Conservation (phyloP, 208 protist species). For the Phytomonas sp. region DNA sequence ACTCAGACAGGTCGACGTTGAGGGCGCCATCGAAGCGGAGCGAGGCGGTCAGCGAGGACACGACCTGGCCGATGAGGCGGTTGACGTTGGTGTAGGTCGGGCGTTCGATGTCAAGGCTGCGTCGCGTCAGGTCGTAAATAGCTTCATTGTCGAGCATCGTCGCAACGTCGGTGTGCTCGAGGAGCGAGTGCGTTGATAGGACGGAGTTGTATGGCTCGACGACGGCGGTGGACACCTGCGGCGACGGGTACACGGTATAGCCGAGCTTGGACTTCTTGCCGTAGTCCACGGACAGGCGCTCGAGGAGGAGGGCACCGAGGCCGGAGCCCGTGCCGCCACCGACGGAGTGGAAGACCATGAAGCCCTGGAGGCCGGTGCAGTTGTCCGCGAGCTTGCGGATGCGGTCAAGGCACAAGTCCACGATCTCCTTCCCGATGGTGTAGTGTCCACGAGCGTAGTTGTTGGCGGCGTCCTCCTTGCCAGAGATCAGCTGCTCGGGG, state of each 20-base stretch:
- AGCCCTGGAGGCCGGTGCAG: constrained; percentile 98
- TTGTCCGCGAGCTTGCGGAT: constrained; percentile 97
- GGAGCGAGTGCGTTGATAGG: constrained; percentile 90
- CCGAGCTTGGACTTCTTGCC: constrained; percentile 97
- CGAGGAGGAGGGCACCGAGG: constrained; percentile 94
- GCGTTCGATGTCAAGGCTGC: constrained; percentile 89
- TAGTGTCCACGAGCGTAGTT: constrained; percentile 98
- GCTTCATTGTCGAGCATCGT: constrained; percentile 96
- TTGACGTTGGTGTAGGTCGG: constrained; percentile 96
- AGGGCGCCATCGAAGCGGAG: constrained; percentile 94
- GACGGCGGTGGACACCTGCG: constrained; percentile 93
- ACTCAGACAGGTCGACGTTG: constrained; percentile 85
- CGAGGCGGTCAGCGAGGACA: constrained; percentile 93
- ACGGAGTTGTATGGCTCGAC: constrained; percentile 98
- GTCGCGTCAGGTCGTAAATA: constrained; percentile 93
- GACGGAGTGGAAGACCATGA: constrained; percentile 97
- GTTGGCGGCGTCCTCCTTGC: constrained; percentile 97
- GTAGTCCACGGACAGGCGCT: constrained; percentile 86
- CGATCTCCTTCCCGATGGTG: constrained; percentile 96
- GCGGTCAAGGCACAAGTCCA: constrained; percentile 91
- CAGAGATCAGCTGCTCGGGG: constrained; percentile 95
- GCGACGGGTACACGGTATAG: constrained; percentile 93
- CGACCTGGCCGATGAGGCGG: constrained; percentile 92
- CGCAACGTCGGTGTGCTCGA: constrained; percentile 92
- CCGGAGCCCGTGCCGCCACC: constrained; percentile 98